Base-by-base conservation (phyloP, 441 rosid genomes). In the Gossypium trilobum region DNA sequence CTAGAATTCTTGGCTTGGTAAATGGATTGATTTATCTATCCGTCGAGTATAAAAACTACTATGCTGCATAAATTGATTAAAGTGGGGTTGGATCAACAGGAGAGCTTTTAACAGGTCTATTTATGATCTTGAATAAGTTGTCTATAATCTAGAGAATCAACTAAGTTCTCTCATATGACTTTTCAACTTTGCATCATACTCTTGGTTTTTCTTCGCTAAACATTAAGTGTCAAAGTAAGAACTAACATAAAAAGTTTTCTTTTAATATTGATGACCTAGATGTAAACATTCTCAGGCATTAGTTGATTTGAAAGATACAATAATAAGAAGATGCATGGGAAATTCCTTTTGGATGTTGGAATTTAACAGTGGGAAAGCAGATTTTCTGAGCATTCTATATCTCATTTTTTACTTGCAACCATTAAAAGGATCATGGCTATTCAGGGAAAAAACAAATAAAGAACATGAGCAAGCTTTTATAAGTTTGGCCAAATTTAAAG, bases 11-110 rank as follows among this genome's bases (percentile, higher is more conserved):
- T 56, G 42, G 57, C 39, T 48, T 70, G 11, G 29, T 51, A 8
- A 11, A n/a, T 73, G 46, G 25, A 17, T 22, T 59, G 42, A 22
- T 60, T 10, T 17, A 39, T 23, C 60, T 14, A 62, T 20, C 44
- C 10, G 29, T 39, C 9, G 39, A 67, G 52, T 51, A 20, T 50
- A 36, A 17, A 60, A 51, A 20, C 11, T 62, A 55, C 23, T 36
- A n/a, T 73, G 22, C 19, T 73, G 20, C 61, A 16, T 58, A n/a
- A 51, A 39, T 20, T 67, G 58, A 7, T 54, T 69, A 48, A 16
- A 39, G 11, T 50, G 48, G 16, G 36, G 54, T 42, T 69, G 54
- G 25, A 63, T 8, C 42, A 19, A 36, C n/a, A 3, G 39, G 50
- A 19, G 19, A 72, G 44, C 36, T 59, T 58, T 16, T 56, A 56